phyloP scores from a whole-genome alignment of 805 yeast species.

The Starmerella vaccinii region DNA sequence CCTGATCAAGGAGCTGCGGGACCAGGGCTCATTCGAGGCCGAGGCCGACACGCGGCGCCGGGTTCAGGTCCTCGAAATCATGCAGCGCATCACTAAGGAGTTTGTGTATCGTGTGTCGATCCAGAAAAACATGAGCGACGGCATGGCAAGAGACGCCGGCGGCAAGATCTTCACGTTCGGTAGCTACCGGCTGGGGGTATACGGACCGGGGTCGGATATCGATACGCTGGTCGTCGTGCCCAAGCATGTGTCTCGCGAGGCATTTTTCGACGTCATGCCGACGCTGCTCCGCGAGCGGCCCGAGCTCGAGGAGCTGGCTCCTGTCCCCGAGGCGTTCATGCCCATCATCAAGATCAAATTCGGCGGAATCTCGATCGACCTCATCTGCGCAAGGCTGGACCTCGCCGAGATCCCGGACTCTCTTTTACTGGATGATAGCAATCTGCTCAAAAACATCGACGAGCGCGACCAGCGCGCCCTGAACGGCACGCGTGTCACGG shows the following conservation, averaged over 20 bases:
- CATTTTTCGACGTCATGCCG: slow-evolving; percentile 76
- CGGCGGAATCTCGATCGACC: slow-evolving; percentile 85
- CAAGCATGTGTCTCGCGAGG: slow-evolving; percentile 82
- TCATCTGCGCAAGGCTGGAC: slow-evolving; percentile 74
- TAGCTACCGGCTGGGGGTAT: slow-evolving; percentile 87
- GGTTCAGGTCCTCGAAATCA: slow-evolving; percentile 54
- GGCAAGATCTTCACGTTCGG: slow-evolving; percentile 97
- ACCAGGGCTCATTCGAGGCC: slow-evolving; percentile 78
- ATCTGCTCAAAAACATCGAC: slow-evolving; percentile 73
- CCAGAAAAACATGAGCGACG: slow-evolving; percentile 85
- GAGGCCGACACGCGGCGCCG: slow-evolving; percentile 75
- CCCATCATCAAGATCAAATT: slow-evolving; percentile 88
- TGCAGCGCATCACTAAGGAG: slow-evolving; percentile 67
- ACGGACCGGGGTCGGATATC: slow-evolving; percentile 97
- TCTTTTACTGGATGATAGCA: slow-evolving; percentile 72
- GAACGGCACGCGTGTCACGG: slow-evolving; percentile 96
- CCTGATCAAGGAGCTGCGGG: slow-evolving; percentile 67
- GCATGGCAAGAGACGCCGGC: slow-evolving; percentile 95
- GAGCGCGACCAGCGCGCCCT: slow-evolving; percentile 82
- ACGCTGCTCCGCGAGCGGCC: slow-evolving; percentile 57
- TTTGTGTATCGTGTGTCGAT: slow-evolving; percentile 76
- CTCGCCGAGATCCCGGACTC: slow-evolving; percentile 71
- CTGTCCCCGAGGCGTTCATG: slow-evolving; percentile 96
- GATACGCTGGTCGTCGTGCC: slow-evolving; percentile 96
- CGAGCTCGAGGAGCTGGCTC: slow-evolving; percentile 80